Evolutionary conservation across 352 stramenopile species (phyloP), one percentile per base, ranked within the genome.

Genomic region (Aphanomyces stellatus): DNA sequence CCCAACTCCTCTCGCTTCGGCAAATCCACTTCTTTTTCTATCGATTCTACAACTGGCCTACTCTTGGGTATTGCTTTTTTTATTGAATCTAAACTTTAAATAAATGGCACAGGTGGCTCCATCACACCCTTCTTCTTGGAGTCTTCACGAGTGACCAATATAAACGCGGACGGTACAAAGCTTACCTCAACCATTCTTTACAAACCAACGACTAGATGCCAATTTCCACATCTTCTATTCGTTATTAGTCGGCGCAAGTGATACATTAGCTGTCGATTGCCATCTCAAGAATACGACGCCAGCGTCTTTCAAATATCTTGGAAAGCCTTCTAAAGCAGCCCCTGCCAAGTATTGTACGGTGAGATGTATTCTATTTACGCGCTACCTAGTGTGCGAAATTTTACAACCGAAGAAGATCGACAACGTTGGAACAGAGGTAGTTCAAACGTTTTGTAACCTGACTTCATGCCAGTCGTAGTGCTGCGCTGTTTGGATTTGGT

Each of bases 191-290:
- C 19, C 22, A 7, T 33, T n/a, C 3, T 17, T 55, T 56, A 30
- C 2, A 40, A 15, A 22, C 0, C 3, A 2, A n/a, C 17, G 11
- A 13, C 19, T 67, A 67, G 60, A 34, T 33, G 48, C 34, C 49
- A 92, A 90, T 60, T 92, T 92, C 57, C 83, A 92, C 70, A 59
- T 89, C 11, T 75, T 92, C 24, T 92, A 92, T 70, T 73, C 81
- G 13, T 64, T 92, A 42, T 74, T 90, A 15, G 70, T 78, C 4
- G 83, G 78, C 13, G 71, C 85, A 27, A 89, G 87, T 22, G 71
- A 75, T 6, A 25, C 71, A 15, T 65, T 73, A 15, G 76, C 76
- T 15, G 73, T 78, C 27, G 75, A 78, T 10, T 62, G 90, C 10
- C 62, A 63, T n/a, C 67, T 92, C 10, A 71, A 77, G 19, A 72